Evolutionary conservation across 306 rosid species (phyloP), one percentile per base, ranked within the genome.

Genomic region (Quercus wislizeni): DNA sequence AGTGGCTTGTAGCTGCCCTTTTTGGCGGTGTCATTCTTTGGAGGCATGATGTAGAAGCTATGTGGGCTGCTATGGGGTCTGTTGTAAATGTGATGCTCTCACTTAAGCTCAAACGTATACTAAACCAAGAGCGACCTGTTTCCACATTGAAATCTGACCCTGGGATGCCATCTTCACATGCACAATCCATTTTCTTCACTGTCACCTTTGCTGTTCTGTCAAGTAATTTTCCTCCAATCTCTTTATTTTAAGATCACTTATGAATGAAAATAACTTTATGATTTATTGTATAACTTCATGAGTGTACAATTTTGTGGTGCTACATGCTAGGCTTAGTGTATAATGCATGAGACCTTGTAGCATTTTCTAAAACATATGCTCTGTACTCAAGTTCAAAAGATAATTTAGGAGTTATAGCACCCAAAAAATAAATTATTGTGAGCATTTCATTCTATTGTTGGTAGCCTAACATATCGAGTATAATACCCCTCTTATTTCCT

Each of bases 151-250:
- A 86, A 90, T 84, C 97, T 12, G 99, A 89, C 81, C 99, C 97
- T 20, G 99, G 98, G 79, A 92, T 95, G 99, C 99, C 99, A 5
- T 95, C 99, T 65, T 84, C 99, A 19, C 99, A 95, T 63, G 85
- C 93, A 31, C 98, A 92, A 71, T 89, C 91, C 75, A 89, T 95
- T 78, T 95, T 89, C 94, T 95, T 89, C 87, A 69, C 70, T 69
- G 75, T 71, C 55, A 19, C 80, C 23, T 88, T 91, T 74, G 73
- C 79, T 28, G 65, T 85, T 76, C 54, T 87, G 73, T 91, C 98
- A 74, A 73, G 99, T 95, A 92, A 91, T 78, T 78, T 79, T 80
- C 85, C 58, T 81, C 20, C 52, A 54, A 74, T 80, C 43, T 4
- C 63, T 62, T 76, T 75, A 61, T 43, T 33, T 78, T 79, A 18